Percentiles rank a stretch among this genome's conserved stretches.
phyloP scores from a whole-genome alignment of 75 land plant species.

The Gnetum montanum region DNA sequence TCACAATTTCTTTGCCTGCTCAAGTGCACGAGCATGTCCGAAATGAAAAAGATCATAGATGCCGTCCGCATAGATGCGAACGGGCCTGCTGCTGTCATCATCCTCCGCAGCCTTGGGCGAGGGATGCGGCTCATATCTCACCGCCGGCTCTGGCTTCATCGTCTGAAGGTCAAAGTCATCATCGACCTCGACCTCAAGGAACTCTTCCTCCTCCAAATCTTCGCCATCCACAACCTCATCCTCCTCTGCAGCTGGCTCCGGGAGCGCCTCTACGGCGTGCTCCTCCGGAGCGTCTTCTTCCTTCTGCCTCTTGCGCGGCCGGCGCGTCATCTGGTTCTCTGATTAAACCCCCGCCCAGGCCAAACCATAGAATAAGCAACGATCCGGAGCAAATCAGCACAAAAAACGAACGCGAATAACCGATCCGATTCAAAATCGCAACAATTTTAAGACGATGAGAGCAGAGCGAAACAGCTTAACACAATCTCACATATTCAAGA shows the following conservation, averaged over 20 bases:
- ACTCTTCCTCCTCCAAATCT: neutral
- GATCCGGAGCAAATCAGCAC: no score
- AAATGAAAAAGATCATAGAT: constrained; percentile 76
- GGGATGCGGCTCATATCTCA: constrained; percentile 11
- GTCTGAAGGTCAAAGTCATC: neutral
- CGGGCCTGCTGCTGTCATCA: constrained; percentile 12
- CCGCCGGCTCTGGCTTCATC: neutral
- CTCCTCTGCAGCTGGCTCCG: neutral
- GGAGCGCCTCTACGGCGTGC: no score
- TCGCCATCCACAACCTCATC: neutral
- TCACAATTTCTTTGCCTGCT: constrained; percentile 34
- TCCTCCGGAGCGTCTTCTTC: neutral
- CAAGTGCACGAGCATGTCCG: constrained; percentile 55
- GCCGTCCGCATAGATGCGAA: constrained; percentile 63
- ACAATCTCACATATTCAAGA: no score
- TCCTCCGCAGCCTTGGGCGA: neutral
- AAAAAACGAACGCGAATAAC: no score
- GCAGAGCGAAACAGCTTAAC: no score
- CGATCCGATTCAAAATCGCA: no score
- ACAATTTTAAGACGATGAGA: no score
- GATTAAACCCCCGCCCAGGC: no score
- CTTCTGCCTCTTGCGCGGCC: neutral
- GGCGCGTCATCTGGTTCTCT: neutral
- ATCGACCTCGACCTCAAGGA: neutral
- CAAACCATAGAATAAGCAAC: no score